A percentile compares a stretch with the other conserved stretches of the same genome.
Evolutionary conservation across 495 filamentous ascomycete genomes (phyloP).

Genomic region (Cryomyces antarcticus): DNA sequence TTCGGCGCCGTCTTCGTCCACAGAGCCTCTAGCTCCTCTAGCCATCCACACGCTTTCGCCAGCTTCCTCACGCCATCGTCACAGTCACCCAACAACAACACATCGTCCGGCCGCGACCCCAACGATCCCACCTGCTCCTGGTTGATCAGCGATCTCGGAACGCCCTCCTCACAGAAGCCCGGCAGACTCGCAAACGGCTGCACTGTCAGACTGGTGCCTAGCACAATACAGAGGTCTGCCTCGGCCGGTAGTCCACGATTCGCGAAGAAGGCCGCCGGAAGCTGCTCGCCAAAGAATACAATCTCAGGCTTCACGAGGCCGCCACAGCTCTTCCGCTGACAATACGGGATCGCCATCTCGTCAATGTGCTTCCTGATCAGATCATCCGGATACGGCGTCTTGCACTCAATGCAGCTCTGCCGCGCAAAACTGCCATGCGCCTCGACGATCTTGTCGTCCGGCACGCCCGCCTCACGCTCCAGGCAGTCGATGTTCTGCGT

Average conservation of each 20-base stretch:
- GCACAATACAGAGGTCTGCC: slow-evolving; percentile 70
- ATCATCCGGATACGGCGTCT: slow-evolving; percentile 42
- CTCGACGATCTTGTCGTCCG: slow-evolving; percentile 63
- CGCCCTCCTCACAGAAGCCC: slow-evolving; percentile 30
- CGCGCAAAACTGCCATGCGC: slow-evolving; percentile 88
- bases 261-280: slow-evolving; percentile 50
- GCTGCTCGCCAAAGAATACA: slow-evolving; percentile 69
- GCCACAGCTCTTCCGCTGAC: slow-evolving; percentile 35
- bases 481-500: slow-evolving; percentile 97
- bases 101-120: slow-evolving; percentile 58
- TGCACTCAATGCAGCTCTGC: slow-evolving; percentile 82
- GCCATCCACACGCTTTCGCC: slow-evolving; percentile 67
- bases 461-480: slow-evolving; percentile 73
- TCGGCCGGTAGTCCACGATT: slow-evolving; percentile 31
- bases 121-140: slow-evolving; percentile 65
- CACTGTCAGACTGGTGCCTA: slow-evolving; percentile 80
- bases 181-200: slow-evolving; percentile 80
- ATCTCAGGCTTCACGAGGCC: slow-evolving; percentile 93
- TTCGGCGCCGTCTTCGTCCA: slow-evolving; percentile 35
- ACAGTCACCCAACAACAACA: slow-evolving; percentile 52
- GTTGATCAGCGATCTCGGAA: slow-evolving; percentile 73
- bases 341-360: slow-evolving; percentile 44
- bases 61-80: slow-evolving; percentile 70
- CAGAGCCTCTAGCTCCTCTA: slow-evolving; percentile 56
- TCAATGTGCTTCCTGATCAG: slow-evolving; percentile 49